These are phyloP conservation scores for Plantago elongata DNA, from an alignment of 257 asterid genomes.

Conservation along the genomic window DNA sequence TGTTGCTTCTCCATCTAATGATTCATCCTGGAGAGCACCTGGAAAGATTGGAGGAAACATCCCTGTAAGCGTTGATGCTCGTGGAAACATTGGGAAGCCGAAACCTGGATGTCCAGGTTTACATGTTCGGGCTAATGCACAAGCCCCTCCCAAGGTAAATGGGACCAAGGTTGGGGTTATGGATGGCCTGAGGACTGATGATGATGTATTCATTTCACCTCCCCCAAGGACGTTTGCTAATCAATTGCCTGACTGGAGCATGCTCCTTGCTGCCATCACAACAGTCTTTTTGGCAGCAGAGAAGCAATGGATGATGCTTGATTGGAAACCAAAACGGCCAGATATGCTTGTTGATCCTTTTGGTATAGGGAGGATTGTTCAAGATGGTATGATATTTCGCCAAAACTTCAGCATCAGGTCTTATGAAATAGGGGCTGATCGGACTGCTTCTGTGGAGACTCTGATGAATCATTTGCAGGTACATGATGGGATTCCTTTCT, in stretches of 20 bases:
- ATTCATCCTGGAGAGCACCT: conserved; percentile 51
- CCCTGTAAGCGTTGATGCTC: conserved; percentile 57
- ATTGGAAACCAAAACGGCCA: conserved; percentile 91
- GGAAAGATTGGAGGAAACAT: conserved; percentile 56
- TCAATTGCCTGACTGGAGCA: conserved; percentile 97
- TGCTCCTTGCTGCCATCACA: conserved; percentile 95
- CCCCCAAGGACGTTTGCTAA: conserved; percentile 87
- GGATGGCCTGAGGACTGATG: conserved; percentile 63
- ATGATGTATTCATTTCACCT: conserved; percentile 53
- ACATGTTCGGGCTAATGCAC: conserved; percentile 72
- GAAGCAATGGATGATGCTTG: conserved; percentile 99
- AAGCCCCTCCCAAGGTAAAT: conserved; percentile 88
- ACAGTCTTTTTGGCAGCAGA: conserved; percentile 96
- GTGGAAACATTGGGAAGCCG: conserved; percentile 49
- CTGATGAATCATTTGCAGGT: conserved; percentile 98
- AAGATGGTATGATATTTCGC: conserved; percentile 80
- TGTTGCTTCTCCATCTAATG: conserved; percentile 49
- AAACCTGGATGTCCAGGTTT: conserved; percentile 63
- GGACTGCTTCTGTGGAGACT: conserved; percentile 91
- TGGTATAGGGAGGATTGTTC: conserved; percentile 80
- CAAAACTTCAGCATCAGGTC: conserved; percentile 95
- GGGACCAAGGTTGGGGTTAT: conserved; percentile 81
- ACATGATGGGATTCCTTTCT: conserved; percentile 10
- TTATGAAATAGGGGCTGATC: conserved; percentile 95
- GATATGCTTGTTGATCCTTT: conserved; percentile 80